Evolutionary conservation across 345 rosid species (phyloP).

Genomic region (Dipteronia sinensis): DNA sequence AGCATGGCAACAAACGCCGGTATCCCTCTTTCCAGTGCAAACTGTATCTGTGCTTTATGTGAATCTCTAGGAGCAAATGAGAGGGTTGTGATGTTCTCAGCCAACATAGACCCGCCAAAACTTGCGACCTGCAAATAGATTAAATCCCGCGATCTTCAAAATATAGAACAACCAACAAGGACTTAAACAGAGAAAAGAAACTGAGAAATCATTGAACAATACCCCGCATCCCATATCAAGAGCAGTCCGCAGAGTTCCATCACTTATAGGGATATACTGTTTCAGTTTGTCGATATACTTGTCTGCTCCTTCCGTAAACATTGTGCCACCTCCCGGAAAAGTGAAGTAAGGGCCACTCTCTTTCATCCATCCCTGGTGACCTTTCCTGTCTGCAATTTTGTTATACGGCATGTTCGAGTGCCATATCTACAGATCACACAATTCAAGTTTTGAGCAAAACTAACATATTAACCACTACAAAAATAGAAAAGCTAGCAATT

Average conservation of each 20-base stretch:
- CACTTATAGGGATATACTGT: slow-evolving; percentile 71
- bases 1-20: slow-evolving; percentile 99
- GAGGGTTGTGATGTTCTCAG: slow-evolving; percentile 68
- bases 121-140: slow-evolving; percentile 79
- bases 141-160: slow-evolving; percentile 10
- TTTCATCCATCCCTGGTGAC: slow-evolving; percentile 99
- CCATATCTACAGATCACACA: slow-evolving; percentile 67
- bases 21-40: slow-evolving; percentile 94
- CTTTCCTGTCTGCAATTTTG: slow-evolving; percentile 96
- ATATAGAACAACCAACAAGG: neutral
- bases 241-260: slow-evolving; percentile 83
- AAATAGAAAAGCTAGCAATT: neutral
- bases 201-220: neutral
- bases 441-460: neutral
- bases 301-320: slow-evolving; percentile 94
- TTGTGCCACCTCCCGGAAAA: slow-evolving; percentile 99
- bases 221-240: slow-evolving; percentile 99
- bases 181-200: slow-evolving; percentile 1
- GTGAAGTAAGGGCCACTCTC: slow-evolving; percentile 73
- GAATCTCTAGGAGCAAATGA: slow-evolving; percentile 99
- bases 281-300: slow-evolving; percentile 85
- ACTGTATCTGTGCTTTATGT: slow-evolving; percentile 95
- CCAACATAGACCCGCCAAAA: slow-evolving; percentile 81
- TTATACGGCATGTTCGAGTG: slow-evolving; percentile 96
- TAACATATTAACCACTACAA: neutral